phyloP scores from a whole-genome alignment of 306 rosid genomes.

The peach (Prunus persica) region Prunus_persica_NCBIv2 NC_034011.1:27121501-27122000 shows the following conservation, averaged over 20 bases:
- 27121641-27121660: conserved; percentile 37
- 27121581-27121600: neutral
- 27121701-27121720: conserved; percentile 20
- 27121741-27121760: conserved; percentile 10
- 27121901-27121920: conserved; percentile 6
- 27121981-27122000: conserved; percentile 36
- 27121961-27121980: neutral
- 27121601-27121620: neutral
- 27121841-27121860: conserved; percentile 33
- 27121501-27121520: neutral
- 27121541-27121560: neutral
- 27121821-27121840: conserved; percentile 35
- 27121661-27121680: conserved; percentile 43
- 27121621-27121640: conserved; percentile 43
- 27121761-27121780: neutral
- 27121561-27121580: neutral
- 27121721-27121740: conserved; percentile 13
- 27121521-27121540: neutral
- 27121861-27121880: conserved; percentile 50
- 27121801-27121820: neutral
- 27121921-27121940: neutral
- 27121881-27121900: conserved; percentile 32
- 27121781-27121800: neutral
- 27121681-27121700: conserved; percentile 32
- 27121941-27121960: neutral